These are phyloP conservation scores for Zizania palustris DNA, from an alignment of 202 grass and related monocot genomes.

Conservation along the genomic window DNA sequence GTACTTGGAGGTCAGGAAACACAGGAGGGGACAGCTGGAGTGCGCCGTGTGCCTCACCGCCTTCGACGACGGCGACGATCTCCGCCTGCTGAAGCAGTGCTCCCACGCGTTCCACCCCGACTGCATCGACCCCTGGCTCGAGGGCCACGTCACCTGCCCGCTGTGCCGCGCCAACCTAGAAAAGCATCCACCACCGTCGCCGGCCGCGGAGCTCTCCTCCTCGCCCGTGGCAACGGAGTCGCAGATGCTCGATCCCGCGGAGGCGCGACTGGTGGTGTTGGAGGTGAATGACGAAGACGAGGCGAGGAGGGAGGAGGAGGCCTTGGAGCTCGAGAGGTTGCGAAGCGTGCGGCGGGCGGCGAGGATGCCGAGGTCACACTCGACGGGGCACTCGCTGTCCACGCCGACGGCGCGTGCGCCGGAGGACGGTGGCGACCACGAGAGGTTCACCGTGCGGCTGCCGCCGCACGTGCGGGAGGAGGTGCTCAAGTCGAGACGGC, in stretches of 20 bases:
- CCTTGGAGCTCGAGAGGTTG: constrained; percentile 66
- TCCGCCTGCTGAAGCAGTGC: constrained; percentile 56
- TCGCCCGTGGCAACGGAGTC: neutral
- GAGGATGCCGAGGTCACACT: constrained; percentile 71
- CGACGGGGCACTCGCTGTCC: constrained; percentile 71
- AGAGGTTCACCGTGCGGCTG: constrained; percentile 84
- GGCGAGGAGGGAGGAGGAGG: constrained; percentile 38
- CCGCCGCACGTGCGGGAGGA: constrained; percentile 64
- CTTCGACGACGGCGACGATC: constrained; percentile 55
- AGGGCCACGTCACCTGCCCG: constrained; percentile 50
- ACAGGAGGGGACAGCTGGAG: constrained; percentile 65
- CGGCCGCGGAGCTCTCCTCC: neutral
- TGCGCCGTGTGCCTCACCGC: constrained; percentile 64
- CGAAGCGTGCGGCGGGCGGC: constrained; percentile 62
- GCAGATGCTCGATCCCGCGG: constrained; percentile 38
- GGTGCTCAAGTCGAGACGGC: constrained; percentile 50
- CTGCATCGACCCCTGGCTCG: constrained; percentile 67
- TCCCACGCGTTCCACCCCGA: constrained; percentile 60
- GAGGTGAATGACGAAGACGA: constrained; percentile 42
- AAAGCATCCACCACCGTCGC: constrained; percentile 30
- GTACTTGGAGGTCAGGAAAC: constrained; percentile 72
- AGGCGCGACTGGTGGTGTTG: constrained; percentile 24
- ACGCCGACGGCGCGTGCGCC: constrained; percentile 32
- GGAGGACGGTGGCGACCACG: constrained; percentile 35
- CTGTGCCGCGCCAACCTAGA: constrained; percentile 60